These are phyloP conservation scores for Atkinsonella texensis DNA, from an alignment of 2,329 filamentous ascomycete genomes.

Conservation along the genomic window DNA sequence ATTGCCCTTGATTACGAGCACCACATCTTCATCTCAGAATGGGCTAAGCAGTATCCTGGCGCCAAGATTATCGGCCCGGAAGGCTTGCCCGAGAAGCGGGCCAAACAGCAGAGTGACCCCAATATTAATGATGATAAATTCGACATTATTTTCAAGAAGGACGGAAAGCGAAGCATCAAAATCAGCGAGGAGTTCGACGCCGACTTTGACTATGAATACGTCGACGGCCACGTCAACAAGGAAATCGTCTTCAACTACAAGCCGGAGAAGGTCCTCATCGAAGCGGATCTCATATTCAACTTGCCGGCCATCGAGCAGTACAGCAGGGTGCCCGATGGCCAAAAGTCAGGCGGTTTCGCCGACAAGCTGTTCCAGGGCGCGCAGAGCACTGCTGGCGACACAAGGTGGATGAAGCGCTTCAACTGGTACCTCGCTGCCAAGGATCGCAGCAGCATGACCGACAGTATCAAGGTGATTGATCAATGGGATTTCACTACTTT, in stretches of 20 bases:
- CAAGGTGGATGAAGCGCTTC: slow-evolving; percentile 68
- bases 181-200: slow-evolving; percentile 70
- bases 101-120: slow-evolving; percentile 35
- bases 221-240: slow-evolving; percentile 67
- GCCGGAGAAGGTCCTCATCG: slow-evolving; percentile 65
- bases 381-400: slow-evolving; percentile 49
- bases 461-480: slow-evolving; percentile 56
- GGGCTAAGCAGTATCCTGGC: slow-evolving; percentile 66
- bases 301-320: slow-evolving; percentile 82
- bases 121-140: slow-evolving; percentile 45
- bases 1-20: slow-evolving; percentile 84
- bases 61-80: slow-evolving; percentile 75
- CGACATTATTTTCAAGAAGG: slow-evolving; percentile 52
- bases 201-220: slow-evolving; percentile 80
- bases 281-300: slow-evolving; percentile 90
- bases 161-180: slow-evolving; percentile 35
- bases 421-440: slow-evolving; percentile 62
- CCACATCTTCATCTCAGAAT: slow-evolving; percentile 83
- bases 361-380: slow-evolving; percentile 37
- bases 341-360: slow-evolving; percentile 23
- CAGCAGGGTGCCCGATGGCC: slow-evolving; percentile 43
- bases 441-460: slow-evolving; percentile 57
- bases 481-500: slow-evolving; percentile 76
- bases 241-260: slow-evolving; percentile 82
- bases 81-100: slow-evolving; percentile 73